phyloP scores from a whole-genome alignment of 73 alveolate genomes.

The Urostyla sp. region DNA sequence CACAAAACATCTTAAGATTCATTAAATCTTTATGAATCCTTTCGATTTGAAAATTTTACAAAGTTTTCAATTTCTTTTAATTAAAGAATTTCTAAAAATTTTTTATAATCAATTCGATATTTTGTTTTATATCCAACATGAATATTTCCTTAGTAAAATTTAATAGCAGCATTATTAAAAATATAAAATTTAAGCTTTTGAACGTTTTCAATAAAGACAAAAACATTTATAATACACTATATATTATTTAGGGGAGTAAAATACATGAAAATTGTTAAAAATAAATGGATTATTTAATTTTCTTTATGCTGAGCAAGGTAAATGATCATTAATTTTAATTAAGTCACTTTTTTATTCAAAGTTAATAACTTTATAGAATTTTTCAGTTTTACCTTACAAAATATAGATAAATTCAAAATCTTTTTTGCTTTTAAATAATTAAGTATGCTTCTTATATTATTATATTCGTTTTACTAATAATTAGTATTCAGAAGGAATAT shows the following conservation, averaged over 20 bases:
- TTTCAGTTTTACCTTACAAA: not conserved
- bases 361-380: not conserved
- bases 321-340: not conserved
- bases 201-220: constrained; percentile 1
- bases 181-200: constrained; percentile 16
- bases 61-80: not conserved
- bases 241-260: not conserved
- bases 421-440: not conserved
- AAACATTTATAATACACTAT: constrained; percentile 12
- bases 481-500: constrained; percentile 8
- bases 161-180: not conserved
- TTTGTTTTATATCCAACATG: constrained; percentile 18
- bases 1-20: constrained; percentile 15
- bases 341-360: constrained; percentile 36
- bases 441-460: not conserved
- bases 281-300: constrained; percentile 14
- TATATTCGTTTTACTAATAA: constrained; percentile 5
- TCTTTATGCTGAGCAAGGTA: constrained; percentile 34
- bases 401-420: constrained; percentile 31
- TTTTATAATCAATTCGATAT: constrained; percentile 25
- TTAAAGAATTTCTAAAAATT: not conserved
- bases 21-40: not conserved
- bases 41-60: not conserved
- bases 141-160: constrained; percentile 26
- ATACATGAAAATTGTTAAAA: constrained; percentile 24